phyloP scores from a whole-genome alignment of 2,329 filamentous ascomycete genomes.

The Hyphodiscus sp. region DNA sequence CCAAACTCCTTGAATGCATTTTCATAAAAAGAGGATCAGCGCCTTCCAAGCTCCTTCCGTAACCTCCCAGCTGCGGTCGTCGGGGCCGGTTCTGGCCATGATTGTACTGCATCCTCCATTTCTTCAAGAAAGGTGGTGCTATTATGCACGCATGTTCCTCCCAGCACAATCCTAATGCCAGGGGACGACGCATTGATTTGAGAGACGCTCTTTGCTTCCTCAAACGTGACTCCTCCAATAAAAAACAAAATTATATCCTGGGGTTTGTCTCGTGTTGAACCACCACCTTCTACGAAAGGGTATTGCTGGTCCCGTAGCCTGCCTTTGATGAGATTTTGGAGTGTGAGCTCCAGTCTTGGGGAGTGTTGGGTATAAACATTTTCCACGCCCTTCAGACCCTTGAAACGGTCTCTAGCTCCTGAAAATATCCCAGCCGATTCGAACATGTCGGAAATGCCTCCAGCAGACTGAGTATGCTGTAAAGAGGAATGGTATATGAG shows the following conservation, averaged over 20 bases:
- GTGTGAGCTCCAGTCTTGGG: conserved; percentile 74
- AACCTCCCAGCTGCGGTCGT: conserved; percentile 30
- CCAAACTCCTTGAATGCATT: conserved; percentile 4
- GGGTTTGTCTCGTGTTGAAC: conserved; percentile 85
- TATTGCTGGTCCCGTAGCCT: conserved; percentile 80
- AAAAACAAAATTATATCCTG: conserved; percentile 97
- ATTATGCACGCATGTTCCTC: conserved; percentile 84
- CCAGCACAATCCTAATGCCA: conserved; percentile 81
- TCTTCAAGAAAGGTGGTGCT: conserved; percentile 83
- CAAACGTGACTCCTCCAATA: conserved; percentile 87
- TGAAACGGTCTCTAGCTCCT: conserved; percentile 79
- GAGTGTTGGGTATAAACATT: conserved; percentile 99
- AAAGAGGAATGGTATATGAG: conserved; percentile 82
- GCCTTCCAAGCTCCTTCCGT: conserved; percentile 28
- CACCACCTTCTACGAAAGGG: conserved; percentile 85
- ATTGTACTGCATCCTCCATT: conserved; percentile 78
- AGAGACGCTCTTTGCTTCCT: conserved; percentile 95
- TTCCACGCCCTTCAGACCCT: conserved; percentile 93
- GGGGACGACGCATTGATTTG: conserved; percentile 87
- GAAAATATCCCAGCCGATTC: conserved; percentile 88
- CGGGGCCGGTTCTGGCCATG: conserved; percentile 66
- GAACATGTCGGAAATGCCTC: conserved; percentile 85
- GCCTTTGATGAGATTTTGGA: conserved; percentile 92
- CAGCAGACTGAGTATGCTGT: conserved; percentile 66
- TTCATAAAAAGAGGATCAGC: conserved; percentile 10